Evolutionary conservation across 2,329 filamentous ascomycete genomes (phyloP).

Genomic region (Eutypella sp.): DNA sequence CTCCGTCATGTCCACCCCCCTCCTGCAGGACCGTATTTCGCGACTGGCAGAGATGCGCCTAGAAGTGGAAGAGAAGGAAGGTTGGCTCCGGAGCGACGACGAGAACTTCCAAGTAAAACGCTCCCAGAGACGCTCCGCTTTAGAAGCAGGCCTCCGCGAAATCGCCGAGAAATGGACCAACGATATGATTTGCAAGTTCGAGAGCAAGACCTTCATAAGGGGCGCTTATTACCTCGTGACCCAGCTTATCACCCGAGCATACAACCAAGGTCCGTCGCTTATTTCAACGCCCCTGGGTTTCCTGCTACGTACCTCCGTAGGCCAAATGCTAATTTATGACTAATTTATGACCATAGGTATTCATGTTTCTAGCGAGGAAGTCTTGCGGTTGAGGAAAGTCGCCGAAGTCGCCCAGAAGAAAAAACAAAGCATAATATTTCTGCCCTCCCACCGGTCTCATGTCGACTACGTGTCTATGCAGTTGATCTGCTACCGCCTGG

Average conservation of each 20-base stretch:
- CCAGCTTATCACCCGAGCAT: conserved; percentile 84
- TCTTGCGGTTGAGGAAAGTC: conserved; percentile 73
- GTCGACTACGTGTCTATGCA: conserved; percentile 95
- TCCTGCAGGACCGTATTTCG: conserved; percentile 69
- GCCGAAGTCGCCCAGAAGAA: conserved; percentile 78
- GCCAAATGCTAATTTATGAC: too few species aligned
- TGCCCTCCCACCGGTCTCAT: conserved; percentile 91
- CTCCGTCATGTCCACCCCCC: conserved; percentile 67
- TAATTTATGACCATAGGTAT: conserved; percentile 47
- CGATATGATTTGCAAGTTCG: conserved; percentile 98
- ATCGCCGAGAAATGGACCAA: conserved; percentile 84
- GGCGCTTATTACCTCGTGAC: conserved; percentile 86
- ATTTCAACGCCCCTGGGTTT: too few species aligned
- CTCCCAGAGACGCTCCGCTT: conserved; percentile 52
- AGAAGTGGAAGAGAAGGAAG: conserved; percentile 70
- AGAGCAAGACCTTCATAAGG: conserved; percentile 87
- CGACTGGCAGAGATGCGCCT: conserved; percentile 73
- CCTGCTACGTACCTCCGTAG: too few species aligned
- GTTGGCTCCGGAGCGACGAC: conserved; percentile 55
- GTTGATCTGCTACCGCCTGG: conserved; percentile 90
- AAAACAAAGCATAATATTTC: conserved; percentile 92
- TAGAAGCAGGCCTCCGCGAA: conserved; percentile 70
- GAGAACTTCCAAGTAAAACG: conserved; percentile 49
- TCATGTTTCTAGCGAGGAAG: conserved; percentile 92
- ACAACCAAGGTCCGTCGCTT: conserved; percentile 64